Percentiles rank a stretch among this genome's conserved stretches.
phyloP scores from a whole-genome alignment of 768 basidiomycete species.

The Suillus sp. region DNA sequence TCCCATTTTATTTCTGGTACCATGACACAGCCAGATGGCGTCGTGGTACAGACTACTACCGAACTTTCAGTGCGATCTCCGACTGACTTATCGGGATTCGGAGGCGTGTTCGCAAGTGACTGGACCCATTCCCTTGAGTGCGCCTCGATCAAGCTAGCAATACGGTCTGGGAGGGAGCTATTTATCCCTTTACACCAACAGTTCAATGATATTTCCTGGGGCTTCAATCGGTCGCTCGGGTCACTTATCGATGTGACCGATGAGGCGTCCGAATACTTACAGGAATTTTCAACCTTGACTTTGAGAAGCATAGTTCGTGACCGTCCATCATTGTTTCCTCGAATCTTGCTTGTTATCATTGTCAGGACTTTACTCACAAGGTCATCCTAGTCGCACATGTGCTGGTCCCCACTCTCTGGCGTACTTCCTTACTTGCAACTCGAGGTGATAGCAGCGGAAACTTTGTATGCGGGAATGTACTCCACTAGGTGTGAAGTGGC shows the following conservation, averaged over 20 bases:
- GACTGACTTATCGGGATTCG: not conserved
- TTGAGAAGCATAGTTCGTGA: not conserved
- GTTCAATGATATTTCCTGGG: too few species aligned
- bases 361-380: conserved; percentile 12
- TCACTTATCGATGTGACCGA: not conserved
- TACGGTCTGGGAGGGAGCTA: not conserved
- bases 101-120: not conserved
- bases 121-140: not conserved
- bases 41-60: not conserved
- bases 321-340: not conserved
- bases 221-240: not conserved
- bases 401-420: too few species aligned
- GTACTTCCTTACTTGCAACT: too few species aligned
- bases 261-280: not conserved
- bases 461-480: too few species aligned
- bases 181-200: too few species aligned
- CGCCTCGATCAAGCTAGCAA: not conserved
- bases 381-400: too few species aligned
- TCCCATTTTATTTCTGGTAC: not conserved
- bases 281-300: not conserved
- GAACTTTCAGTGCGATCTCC: not conserved
- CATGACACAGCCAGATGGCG: not conserved
- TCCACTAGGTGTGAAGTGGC: too few species aligned
- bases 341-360: not conserved
- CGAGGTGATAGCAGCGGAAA: not conserved